Percentiles rank a stretch among this genome's conserved stretches.
Conservation (phyloP, 163 green algal species). For the Chlamydomonas reinhardtii region DNA sequence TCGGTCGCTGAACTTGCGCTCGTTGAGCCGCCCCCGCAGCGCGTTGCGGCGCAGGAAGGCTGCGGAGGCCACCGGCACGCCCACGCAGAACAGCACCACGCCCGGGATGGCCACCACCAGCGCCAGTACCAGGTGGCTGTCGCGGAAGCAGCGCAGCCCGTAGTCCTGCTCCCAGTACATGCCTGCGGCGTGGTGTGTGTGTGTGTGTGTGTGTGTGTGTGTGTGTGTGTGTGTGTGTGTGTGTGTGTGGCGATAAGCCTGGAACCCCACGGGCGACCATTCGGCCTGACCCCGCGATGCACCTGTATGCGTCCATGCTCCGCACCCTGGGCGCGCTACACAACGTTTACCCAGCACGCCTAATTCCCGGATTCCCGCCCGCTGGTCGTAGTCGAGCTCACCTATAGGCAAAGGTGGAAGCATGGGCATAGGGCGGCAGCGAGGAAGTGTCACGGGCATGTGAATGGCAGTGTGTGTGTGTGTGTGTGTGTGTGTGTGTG, state of each 20-base stretch:
- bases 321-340: too few species aligned
- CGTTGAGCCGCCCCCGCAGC: neutral
- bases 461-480: too few species aligned
- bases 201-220: neutral
- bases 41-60: constrained; percentile 26
- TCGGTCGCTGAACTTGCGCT: constrained; percentile 21
- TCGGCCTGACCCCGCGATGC: too few species aligned
- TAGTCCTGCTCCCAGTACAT: constrained; percentile 43
- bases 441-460: too few species aligned
- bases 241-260: neutral
- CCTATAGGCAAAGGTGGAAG: too few species aligned
- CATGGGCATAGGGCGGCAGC: too few species aligned
- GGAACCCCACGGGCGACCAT: too few species aligned
- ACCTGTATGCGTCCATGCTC: too few species aligned
- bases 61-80: neutral
- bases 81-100: constrained; percentile 22
- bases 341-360: too few species aligned
- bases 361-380: too few species aligned
- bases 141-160: neutral
- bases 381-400: too few species aligned
- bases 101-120: constrained; percentile 21
- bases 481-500: too few species aligned
- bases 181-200: neutral
- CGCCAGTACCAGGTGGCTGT: constrained; percentile 27
- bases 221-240: neutral